Conservation (phyloP, 2,329 filamentous ascomycete species). For the Pseudocercospora musae region DNA sequence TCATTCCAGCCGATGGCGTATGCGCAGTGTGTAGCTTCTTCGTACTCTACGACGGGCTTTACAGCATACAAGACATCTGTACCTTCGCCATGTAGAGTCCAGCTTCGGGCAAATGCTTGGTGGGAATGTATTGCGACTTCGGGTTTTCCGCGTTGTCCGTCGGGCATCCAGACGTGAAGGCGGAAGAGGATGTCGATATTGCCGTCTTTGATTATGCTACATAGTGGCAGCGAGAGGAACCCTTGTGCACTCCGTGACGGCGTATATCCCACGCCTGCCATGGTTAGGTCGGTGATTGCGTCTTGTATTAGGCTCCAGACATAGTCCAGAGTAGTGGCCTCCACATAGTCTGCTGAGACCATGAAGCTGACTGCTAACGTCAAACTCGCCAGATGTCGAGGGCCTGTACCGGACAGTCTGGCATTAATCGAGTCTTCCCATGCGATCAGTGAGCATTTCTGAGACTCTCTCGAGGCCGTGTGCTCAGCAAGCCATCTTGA, state of each 20-base stretch:
- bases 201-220: slow-evolving; percentile 34
- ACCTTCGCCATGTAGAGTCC: slow-evolving; percentile 38
- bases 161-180: slow-evolving; percentile 38
- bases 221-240: slow-evolving; percentile 37
- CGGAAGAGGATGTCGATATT: slow-evolving; percentile 38
- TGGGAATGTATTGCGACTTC: slow-evolving; percentile 36
- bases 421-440: background rate
- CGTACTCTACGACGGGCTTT: slow-evolving; percentile 17
- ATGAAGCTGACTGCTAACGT: background rate
- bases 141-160: slow-evolving; percentile 30
- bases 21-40: slow-evolving; percentile 8
- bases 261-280: background rate
- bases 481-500: background rate
- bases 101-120: slow-evolving; percentile 38
- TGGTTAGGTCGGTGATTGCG: background rate
- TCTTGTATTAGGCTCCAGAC: background rate
- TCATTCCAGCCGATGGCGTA: slow-evolving; percentile 6
- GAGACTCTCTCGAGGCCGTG: background rate
- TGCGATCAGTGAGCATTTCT: background rate
- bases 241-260: slow-evolving; percentile 33
- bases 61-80: slow-evolving; percentile 30
- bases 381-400: background rate
- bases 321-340: background rate
- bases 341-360: background rate
- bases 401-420: background rate